phyloP scores from a whole-genome alignment of 139 green algal genomes.

The Trebouxia sp. region DNA sequence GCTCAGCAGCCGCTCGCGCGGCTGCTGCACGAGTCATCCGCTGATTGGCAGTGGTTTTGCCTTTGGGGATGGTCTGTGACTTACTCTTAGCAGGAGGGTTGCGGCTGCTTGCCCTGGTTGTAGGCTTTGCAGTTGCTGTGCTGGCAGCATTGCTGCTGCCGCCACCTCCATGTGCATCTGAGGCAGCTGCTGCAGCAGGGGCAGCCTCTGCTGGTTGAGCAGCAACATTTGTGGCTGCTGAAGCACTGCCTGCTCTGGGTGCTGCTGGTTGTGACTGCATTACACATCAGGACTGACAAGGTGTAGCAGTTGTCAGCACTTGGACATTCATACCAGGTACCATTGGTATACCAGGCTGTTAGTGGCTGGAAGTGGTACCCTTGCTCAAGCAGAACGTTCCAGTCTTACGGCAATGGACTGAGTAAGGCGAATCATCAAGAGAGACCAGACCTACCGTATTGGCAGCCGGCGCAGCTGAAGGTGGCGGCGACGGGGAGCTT shows the following conservation, averaged over 20 bases:
- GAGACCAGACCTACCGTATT: no score
- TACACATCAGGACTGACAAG: neutral
- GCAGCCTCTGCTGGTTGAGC: slow-evolving; percentile 23
- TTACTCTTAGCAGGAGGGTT: slow-evolving; percentile 12
- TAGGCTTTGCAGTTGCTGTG: slow-evolving; percentile 51
- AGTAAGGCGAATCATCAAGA: no score
- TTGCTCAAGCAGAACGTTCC: no score
- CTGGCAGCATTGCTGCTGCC: slow-evolving; percentile 25
- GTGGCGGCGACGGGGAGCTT: slow-evolving; percentile 8
- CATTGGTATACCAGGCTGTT: no score
- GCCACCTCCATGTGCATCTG: slow-evolving; percentile 5
- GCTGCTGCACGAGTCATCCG: slow-evolving; percentile 66
- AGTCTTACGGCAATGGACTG: no score
- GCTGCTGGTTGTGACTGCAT: slow-evolving; percentile 12
- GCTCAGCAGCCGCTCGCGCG: slow-evolving; percentile 40
- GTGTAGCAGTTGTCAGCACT: neutral
- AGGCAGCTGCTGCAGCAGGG: neutral
- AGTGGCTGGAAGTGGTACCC: no score
- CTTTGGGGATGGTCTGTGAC: slow-evolving; percentile 4
- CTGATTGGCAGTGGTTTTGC: slow-evolving; percentile 15
- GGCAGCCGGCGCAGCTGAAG: neutral
- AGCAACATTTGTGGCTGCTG: slow-evolving; percentile 18
- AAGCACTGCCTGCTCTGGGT: slow-evolving; percentile 30
- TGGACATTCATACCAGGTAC: no score
- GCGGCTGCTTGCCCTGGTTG: slow-evolving; percentile 17